phyloP scores from a whole-genome alignment of 2,329 filamentous ascomycete genomes.

The Basipetospora sp. region DNA sequence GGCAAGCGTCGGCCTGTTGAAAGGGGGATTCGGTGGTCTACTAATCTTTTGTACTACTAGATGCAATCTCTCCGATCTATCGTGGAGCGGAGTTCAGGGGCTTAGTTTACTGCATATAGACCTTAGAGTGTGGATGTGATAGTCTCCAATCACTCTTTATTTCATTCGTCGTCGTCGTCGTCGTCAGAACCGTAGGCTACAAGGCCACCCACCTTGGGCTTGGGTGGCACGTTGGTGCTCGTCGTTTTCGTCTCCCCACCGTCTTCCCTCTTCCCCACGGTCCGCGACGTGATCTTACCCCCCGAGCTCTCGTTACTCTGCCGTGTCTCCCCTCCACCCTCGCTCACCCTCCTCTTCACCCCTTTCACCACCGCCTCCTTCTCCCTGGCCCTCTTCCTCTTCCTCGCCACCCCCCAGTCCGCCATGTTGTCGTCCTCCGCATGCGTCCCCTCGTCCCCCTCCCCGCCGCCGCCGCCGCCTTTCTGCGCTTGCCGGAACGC shows the following conservation, averaged over 20 bases:
- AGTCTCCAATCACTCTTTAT: too few relatives aligned
- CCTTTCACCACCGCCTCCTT: constrained; percentile 7
- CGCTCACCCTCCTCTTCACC: constrained; percentile 8
- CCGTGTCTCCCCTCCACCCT: constrained; percentile 8
- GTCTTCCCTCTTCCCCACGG: constrained; percentile 12
- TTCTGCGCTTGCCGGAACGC: constrained; percentile 40
- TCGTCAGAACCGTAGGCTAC: constrained; percentile 44
- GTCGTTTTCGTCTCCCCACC: neutral
- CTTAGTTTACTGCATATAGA: constrained; percentile 5
- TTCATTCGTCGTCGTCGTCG: neutral
- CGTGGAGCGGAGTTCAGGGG: neutral
- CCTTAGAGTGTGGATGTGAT: constrained; percentile 1
- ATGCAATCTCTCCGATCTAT: neutral
- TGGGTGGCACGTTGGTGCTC: neutral
- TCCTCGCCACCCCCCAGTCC: constrained; percentile 17
- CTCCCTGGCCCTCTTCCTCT: constrained; percentile 10
- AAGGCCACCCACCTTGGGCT: constrained; percentile 21
- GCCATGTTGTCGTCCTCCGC: too few relatives aligned
- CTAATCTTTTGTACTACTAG: constrained; percentile 1
- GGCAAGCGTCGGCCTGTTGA: neutral
- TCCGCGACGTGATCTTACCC: constrained; percentile 1
- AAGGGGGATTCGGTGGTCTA: neutral
- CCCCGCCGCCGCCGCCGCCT: constrained; percentile 20
- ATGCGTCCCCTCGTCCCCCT: constrained; percentile 27
- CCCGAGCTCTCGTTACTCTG: constrained; percentile 7